These are phyloP conservation scores for Ormosia semicastrata DNA, from an alignment of 306 rosid species.

Conservation along the genomic window DNA sequence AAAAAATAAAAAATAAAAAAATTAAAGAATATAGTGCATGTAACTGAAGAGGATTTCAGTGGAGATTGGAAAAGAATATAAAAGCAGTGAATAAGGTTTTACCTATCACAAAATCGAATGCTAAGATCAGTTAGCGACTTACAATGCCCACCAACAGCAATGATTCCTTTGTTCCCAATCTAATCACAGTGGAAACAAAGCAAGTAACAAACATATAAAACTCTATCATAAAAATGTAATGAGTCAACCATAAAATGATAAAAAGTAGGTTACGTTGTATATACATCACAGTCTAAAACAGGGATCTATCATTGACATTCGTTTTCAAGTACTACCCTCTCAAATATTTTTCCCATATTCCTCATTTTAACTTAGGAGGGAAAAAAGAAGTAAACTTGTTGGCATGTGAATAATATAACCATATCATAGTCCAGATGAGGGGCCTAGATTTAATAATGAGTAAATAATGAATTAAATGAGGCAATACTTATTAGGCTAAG, in stretches of 20 bases:
- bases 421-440: not conserved
- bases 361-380: not conserved
- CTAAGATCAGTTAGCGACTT: constrained; percentile 77
- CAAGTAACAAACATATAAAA: not conserved
- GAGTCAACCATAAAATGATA: not conserved
- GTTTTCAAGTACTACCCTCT: not conserved
- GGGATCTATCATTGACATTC: not conserved
- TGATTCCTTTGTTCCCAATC: constrained; percentile 81
- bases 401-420: not conserved
- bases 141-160: constrained; percentile 81
- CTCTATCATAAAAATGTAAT: not conserved
- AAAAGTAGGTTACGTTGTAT: not conserved
- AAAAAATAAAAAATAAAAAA: not conserved
- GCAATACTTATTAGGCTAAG: not conserved
- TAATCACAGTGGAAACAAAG: constrained; percentile 27
- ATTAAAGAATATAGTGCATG: not conserved
- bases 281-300: not conserved
- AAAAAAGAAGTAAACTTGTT: not conserved
- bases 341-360: not conserved
- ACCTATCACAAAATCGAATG: constrained; percentile 95
- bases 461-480: not conserved
- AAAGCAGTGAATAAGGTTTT: constrained; percentile 21
- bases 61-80: not conserved
- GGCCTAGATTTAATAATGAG: not conserved
- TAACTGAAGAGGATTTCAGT: constrained; percentile 5